Conservation (phyloP, 2,329 filamentous ascomycete genomes). For the Aspergillus ustus region DNA sequence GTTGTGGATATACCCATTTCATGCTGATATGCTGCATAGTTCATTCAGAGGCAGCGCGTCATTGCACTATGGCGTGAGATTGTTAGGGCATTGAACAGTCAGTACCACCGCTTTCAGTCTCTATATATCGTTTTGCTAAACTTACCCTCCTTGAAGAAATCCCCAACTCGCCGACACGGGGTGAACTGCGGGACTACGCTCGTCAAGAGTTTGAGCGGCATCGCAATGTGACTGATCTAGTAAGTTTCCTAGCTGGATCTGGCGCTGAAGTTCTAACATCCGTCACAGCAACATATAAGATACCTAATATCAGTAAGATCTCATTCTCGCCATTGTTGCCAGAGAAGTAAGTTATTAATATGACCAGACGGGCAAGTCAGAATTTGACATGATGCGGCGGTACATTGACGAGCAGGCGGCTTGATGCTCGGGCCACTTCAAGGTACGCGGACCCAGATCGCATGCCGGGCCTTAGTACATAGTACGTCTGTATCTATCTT, state of each 20-base stretch:
- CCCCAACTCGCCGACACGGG: conserved; percentile 44
- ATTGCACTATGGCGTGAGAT: conserved; percentile 51
- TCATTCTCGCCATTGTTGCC: neutral
- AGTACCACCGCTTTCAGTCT: conserved; percentile 10
- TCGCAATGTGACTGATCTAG: conserved; percentile 47
- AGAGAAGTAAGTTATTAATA: neutral
- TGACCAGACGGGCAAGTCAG: conserved; percentile 48
- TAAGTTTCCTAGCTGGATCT: conserved; percentile 25
- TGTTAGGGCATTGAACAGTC: conserved; percentile 46
- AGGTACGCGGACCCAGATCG: neutral
- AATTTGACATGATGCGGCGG: conserved; percentile 52
- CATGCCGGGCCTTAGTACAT: neutral
- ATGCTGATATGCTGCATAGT: conserved; percentile 32
- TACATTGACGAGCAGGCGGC: conserved; percentile 51
- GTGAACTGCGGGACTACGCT: conserved; percentile 49
- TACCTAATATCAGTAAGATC: conserved; percentile 49
- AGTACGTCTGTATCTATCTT: neutral
- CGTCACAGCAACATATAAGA: conserved; percentile 46
- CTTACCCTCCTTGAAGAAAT: conserved; percentile 35
- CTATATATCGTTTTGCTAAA: neutral
- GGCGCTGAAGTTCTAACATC: conserved; percentile 4
- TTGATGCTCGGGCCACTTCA: conserved; percentile 16
- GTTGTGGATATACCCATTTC: neutral
- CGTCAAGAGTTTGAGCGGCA: conserved; percentile 51
- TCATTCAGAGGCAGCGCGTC: conserved; percentile 49